Percentiles rank a stretch among this genome's conserved stretches.
Evolutionary conservation across 352 stramenopile species (phyloP).

Genomic region (Phytophthora pisi): DNA sequence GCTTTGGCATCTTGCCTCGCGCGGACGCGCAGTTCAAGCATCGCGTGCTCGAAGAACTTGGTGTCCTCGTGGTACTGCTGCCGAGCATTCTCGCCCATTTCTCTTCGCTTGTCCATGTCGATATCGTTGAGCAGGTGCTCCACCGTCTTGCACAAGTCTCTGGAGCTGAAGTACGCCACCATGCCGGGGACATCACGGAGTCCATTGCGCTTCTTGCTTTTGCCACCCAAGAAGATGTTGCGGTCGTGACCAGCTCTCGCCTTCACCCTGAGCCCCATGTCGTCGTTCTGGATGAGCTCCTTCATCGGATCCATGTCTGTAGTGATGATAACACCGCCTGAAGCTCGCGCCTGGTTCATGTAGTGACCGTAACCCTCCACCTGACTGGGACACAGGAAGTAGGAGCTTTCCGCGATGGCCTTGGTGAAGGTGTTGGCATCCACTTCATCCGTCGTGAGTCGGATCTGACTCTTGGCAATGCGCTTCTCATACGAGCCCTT

Average conservation of each 20-base stretch:
- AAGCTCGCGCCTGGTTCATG: conserved; percentile 66
- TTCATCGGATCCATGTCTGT: conserved; percentile 65
- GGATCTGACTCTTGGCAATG: conserved; percentile 42
- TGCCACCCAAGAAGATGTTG: conserved; percentile 56
- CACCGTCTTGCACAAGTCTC: conserved; percentile 49
- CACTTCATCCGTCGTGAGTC: conserved; percentile 38
- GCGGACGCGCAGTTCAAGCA: conserved; percentile 43
- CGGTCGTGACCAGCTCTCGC: conserved; percentile 16
- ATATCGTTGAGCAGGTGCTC: conserved; percentile 45
- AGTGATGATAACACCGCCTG: conserved; percentile 55
- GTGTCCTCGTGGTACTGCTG: conserved; percentile 63
- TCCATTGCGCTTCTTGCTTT: conserved; percentile 31
- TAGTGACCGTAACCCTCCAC: conserved; percentile 76
- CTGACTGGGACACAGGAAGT: conserved; percentile 67
- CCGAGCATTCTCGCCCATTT: conserved; percentile 39
- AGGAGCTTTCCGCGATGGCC: conserved; percentile 47
- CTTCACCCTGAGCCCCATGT: conserved; percentile 41
- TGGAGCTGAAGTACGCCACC: conserved; percentile 40
- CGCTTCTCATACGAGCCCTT: conserved; percentile 34
- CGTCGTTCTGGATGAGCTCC: conserved; percentile 49
- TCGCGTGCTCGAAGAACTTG: conserved; percentile 56
- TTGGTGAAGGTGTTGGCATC: conserved; percentile 42
- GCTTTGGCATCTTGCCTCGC: conserved; percentile 19
- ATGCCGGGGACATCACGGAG: conserved; percentile 43
- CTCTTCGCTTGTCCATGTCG: conserved; percentile 32